Evolutionary conservation across 176 grass and related monocot species (phyloP), one percentile per base, ranked within the genome.

Genomic region (Lolium multiflorum): DNA sequence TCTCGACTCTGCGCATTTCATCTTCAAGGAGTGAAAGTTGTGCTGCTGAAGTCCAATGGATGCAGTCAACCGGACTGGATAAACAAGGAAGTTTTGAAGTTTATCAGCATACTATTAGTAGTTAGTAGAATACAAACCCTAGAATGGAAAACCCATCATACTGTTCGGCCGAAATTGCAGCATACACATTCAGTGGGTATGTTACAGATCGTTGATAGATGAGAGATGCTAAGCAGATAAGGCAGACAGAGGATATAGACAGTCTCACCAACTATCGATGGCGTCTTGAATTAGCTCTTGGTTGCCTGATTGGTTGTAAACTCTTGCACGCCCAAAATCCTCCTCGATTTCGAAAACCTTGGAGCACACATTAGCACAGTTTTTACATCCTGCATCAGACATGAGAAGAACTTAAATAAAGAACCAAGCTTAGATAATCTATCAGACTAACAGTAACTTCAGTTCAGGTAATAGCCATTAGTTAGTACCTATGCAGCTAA

Each of bases 1-100:
- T 91, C 89, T 99, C 97, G 14, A 93, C 87, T 84, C 94, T 87
- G 18, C 94, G 94, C 97, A 99, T 99, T 96, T 99, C 97, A 81
- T 99, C 97, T 89, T 99, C 97, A 64, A 96, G 90, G 71, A 99
- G 97, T 1, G 97, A 94, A 78, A 99, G 77, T 47, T 99, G 97
- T 52, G 92, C 97, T 74, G 97, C 97, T 38, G 94, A 99, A 55
- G 90, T 99, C 97, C 97, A 96, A 77, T 99, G 94, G 79, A 99
- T 99, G 89, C 97, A 99, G 89, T 96, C 94, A 86, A 99, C 94
- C 44, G 97, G 97, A 78, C 94, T 99, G 91, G 61, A 91, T 77
- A 85, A 58, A 79, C 26, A 88, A n/a, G 41, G 6, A 76, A 50
- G 56, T 79, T 87, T 61, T 87, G 7, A 85, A 43, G 49, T 77